These are phyloP conservation scores for Xylariaceae sp. DNA, from an alignment of 2,329 filamentous ascomycete genomes.

Conservation along the genomic window DNA sequence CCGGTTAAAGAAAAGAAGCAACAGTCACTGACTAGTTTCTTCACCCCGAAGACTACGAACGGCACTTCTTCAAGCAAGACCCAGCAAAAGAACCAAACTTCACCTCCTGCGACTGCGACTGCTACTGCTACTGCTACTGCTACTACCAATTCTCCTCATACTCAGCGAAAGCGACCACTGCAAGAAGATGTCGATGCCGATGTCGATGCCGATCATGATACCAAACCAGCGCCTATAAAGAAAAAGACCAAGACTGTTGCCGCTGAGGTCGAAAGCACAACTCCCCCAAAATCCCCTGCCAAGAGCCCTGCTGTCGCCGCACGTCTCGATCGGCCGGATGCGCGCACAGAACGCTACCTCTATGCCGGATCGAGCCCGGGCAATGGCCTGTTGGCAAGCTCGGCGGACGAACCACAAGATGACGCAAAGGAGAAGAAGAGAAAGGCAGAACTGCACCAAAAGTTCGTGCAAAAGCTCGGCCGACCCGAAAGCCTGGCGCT, in stretches of 20 bases:
- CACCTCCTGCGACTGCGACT: conserved; percentile 25
- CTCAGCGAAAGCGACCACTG: conserved; percentile 46
- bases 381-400: conserved; percentile 34
- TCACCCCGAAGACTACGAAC: conserved; percentile 57
- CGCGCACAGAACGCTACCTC: conserved; percentile 48
- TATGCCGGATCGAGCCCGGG: conserved; percentile 45
- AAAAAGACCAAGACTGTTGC: conserved; percentile 44
- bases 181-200: conserved; percentile 38
- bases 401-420: conserved; percentile 41
- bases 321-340: conserved; percentile 27
- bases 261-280: conserved; percentile 36
- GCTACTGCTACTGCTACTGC: conserved; percentile 2
- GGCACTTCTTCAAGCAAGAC: conserved; percentile 29
- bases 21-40: conserved; percentile 80
- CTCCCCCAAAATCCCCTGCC: conserved; percentile 35
- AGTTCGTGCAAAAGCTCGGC: conserved; percentile 87
- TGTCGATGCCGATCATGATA: conserved; percentile 22
- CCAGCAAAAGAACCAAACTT: conserved; percentile 18
- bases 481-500: conserved; percentile 73
- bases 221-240: conserved; percentile 37
- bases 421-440: conserved; percentile 47
- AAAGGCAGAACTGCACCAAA: conserved; percentile 69
- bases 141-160: conserved; percentile 23
- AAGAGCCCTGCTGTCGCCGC: conserved; percentile 17
- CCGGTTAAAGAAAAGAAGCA: conserved; percentile 59